Evolutionary conservation across 106 monocot genomes (phyloP), one percentile per base, ranked within the genome.

Genomic region (Agapanthus africanus): DNA sequence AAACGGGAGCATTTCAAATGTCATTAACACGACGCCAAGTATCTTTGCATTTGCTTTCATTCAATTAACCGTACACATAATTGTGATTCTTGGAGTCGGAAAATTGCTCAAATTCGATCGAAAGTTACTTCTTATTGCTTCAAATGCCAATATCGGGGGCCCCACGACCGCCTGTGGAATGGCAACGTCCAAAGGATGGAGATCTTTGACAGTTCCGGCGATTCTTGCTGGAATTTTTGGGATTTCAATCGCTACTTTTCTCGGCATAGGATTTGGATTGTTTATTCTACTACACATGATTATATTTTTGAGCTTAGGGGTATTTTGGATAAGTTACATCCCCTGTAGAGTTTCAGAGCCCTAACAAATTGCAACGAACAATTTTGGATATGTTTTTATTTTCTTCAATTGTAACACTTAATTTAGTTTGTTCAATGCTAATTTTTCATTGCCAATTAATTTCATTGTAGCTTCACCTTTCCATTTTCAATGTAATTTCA

Each of bases 151-250:
- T 32, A 77, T 91, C 16, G 95, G 91, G 6, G 95, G 95, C 37
- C 95, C 95, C 15, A 91, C 91, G 6, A 95, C 95, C 4, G 94
- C 94, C 59, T 91, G 91, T 61, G 94, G 83, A 25, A 91, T 95
- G 91, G 88, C 94, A 3, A 95, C 85, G 14, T 82, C 95, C 1
- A 88, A 88, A 76, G 95, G 91, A 11, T 95, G 95, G 91, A 66
- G 46, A 64, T 95, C 94, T 37, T 39, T 95, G 60, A 72, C 85
- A 11, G 85, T 95, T 61, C 95, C 88, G 13, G 88, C 77, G 11
- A 81, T 95, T 63, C 81, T 95, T 61, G 88, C 75, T 4, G 95
- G 91, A 57, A 83, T 95, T 33, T 88, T 95, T 47, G 91, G 95
- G 11, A 88, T 95, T 21, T 73, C 91, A 37, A 82, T 95, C 4